Percentiles rank a stretch among this genome's conserved stretches.
phyloP scores from a whole-genome alignment of 108 stramenopile species.

The Pseudonitzschia multiseries region DNA sequence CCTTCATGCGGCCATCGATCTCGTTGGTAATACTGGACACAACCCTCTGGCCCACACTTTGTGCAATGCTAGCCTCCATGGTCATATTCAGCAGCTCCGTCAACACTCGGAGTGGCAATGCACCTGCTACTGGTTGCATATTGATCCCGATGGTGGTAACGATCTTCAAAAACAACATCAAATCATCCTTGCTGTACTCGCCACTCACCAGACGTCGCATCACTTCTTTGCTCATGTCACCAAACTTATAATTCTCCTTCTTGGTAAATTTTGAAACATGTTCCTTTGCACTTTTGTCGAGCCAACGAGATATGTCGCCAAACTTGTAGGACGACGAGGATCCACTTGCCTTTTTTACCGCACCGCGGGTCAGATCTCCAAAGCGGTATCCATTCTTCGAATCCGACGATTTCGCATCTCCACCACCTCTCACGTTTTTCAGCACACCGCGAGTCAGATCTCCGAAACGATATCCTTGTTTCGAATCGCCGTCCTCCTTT shows the following conservation, averaged over 20 bases:
- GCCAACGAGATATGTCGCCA: slow-evolving; percentile 31
- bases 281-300: slow-evolving; percentile 44
- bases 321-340: slow-evolving; percentile 25
- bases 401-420: neutral
- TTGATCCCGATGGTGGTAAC: slow-evolving; percentile 17
- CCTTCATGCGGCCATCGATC: slow-evolving; percentile 37
- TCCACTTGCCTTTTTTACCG: slow-evolving; percentile 1
- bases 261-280: slow-evolving; percentile 64
- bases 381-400: slow-evolving; percentile 27
- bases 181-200: slow-evolving; percentile 27
- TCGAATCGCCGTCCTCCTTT: neutral
- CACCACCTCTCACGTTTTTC: neutral
- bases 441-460: neutral
- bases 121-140: slow-evolving; percentile 16
- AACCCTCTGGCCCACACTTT: slow-evolving; percentile 16
- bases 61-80: slow-evolving; percentile 25
- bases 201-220: slow-evolving; percentile 23
- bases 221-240: slow-evolving; percentile 53
- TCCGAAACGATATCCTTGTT: neutral
- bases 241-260: slow-evolving; percentile 58
- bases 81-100: slow-evolving; percentile 18
- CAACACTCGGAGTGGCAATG: slow-evolving; percentile 24
- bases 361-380: slow-evolving; percentile 32
- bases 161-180: slow-evolving; percentile 23
- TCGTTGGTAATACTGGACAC: slow-evolving; percentile 16